phyloP scores from a whole-genome alignment of 345 rosid species.

The Boechera retrofracta region DNA sequence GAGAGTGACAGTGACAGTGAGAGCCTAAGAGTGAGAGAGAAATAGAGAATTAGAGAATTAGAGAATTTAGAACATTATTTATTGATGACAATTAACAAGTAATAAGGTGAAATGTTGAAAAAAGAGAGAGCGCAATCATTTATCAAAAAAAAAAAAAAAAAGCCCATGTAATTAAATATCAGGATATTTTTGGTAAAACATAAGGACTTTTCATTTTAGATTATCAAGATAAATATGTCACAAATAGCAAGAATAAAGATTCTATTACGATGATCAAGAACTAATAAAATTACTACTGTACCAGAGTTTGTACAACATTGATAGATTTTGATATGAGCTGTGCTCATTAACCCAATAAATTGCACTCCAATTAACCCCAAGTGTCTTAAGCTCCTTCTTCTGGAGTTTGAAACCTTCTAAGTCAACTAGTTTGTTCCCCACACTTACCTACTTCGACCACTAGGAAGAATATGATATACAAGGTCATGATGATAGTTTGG shows the following conservation, averaged over 20 bases:
- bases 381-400: not conserved
- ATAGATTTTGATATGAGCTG: not conserved
- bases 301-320: too few species aligned
- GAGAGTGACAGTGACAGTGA: not conserved
- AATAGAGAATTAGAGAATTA: too few species aligned
- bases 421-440: not conserved
- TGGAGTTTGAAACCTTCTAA: constrained; percentile 6
- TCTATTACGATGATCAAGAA: too few species aligned
- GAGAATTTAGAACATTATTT: constrained; percentile 24
- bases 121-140: constrained; percentile 20
- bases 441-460: constrained; percentile 18
- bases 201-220: too few species aligned
- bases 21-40: not conserved
- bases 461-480: not conserved
- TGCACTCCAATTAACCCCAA: not conserved
- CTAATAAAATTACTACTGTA: too few species aligned
- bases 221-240: not conserved
- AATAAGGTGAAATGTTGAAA: constrained; percentile 1
- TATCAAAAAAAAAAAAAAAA: not conserved
- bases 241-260: too few species aligned
- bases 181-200: too few species aligned
- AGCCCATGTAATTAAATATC: constrained; percentile 4
- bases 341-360: not conserved
- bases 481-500: not conserved
- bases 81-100: not conserved